Evolutionary conservation across 257 asterid species (phyloP), one percentile per base, ranked within the genome.

Genomic region (Capsicum pubescens): DNA sequence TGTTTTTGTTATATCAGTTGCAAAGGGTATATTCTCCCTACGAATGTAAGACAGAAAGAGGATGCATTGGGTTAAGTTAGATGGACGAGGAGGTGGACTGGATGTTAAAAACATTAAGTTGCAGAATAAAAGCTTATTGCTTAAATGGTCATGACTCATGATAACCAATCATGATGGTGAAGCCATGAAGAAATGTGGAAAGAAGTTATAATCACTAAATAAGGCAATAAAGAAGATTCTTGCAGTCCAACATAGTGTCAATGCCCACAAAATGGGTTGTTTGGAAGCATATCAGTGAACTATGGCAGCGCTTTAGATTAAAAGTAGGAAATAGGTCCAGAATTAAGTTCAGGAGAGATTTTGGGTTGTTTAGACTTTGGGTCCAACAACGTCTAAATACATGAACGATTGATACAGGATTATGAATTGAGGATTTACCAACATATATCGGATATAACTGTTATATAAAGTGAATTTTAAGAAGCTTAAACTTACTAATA

Each of bases 401-500:
- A 48, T 74, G 80, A 74, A n/a, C 19, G 60, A 13, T 19, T 19
- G 80, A 72, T 48, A 72, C 60, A 48, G 42, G 60, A 72, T 19
- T 19, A 48, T 10, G 59, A 71, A 71, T 9, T 46, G 79, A 74
- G 13, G 21, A 1, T 48, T 11, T 21, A 50, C 44, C 80, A 74
- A 21, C 39, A 50, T 50, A 74, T 19, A 35, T 50, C 56, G 19
- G 60, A 74, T 52, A 74, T 74, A 50, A 50, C 80, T 12, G 60
- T 74, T 74, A 50, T 11, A 74, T 48, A 74, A 74, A 74, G 19
- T 21, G 50, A 19, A 50, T 0, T 14, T 48, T 21, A 74, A 19
- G 21, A 74, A n/a, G 79, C 55, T 71, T 9, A 71, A 44, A n/a
- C 56, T 71, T 71, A 71, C 39, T 46, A 46, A 19, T n/a, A 71